These are phyloP conservation scores for Theileria orientalis DNA, from an alignment of 169 alveolate species.

Conservation along the genomic window DNA sequence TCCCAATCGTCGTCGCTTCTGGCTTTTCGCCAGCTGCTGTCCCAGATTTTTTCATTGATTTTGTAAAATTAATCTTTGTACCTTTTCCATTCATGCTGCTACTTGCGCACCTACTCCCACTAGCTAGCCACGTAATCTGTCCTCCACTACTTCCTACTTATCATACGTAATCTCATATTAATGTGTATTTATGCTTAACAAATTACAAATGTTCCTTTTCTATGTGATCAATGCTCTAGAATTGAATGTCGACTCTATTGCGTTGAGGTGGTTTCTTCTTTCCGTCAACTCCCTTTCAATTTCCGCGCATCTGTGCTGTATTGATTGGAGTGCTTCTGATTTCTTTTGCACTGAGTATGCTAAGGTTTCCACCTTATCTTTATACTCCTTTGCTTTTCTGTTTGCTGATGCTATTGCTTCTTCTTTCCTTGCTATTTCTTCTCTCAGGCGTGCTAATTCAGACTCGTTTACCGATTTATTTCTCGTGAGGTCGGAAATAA, in stretches of 20 bases:
- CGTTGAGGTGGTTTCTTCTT: constrained; percentile 16
- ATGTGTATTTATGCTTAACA: too few relatives aligned
- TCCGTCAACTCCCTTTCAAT: constrained; percentile 32
- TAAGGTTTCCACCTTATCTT: constrained; percentile 1
- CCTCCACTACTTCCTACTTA: too few relatives aligned
- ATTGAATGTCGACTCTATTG: constrained; percentile 21
- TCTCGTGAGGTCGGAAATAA: background rate
- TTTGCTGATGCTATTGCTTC: background rate
- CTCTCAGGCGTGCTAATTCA: constrained; percentile 24
- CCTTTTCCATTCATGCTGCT: background rate
- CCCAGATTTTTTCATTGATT: constrained; percentile 22
- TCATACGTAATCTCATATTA: too few relatives aligned
- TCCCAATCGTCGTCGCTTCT: background rate
- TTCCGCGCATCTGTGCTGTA: background rate
- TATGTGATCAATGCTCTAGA: constrained; percentile 7
- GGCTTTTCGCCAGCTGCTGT: constrained; percentile 34
- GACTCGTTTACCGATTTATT: background rate
- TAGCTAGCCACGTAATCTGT: too few relatives aligned
- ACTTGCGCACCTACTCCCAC: too few relatives aligned
- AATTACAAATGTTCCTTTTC: too few relatives aligned
- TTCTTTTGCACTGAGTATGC: constrained; percentile 4
- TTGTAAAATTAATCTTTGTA: background rate
- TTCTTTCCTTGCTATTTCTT: constrained; percentile 10
- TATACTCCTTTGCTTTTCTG: constrained; percentile 4
- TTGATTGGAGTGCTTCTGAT: background rate